Evolutionary conservation across 768 basidiomycete genomes (phyloP), one percentile per base, ranked within the genome.

Genomic region (Collybia nuda): DNA sequence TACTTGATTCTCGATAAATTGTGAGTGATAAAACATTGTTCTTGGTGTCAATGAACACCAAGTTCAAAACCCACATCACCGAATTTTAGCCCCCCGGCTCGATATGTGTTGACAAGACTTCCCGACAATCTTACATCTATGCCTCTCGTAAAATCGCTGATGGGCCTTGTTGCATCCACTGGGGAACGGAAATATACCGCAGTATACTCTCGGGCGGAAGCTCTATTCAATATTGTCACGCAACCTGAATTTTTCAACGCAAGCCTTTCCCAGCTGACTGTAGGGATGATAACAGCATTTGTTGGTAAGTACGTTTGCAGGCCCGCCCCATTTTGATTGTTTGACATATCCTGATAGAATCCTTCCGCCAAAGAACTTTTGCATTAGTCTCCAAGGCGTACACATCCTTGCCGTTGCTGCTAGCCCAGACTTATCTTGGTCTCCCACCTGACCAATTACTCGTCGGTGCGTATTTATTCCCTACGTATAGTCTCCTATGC

Each of bases 1-100:
- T 85, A 88, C 66, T 70, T 89, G 38, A 83, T 84, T 38, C 49
- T 76, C 36, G 81, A 89, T 56, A 75, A 87, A 51, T 60, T 84
- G 88, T 85, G 57, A 60, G 85, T 67, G 5, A 23, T 7, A 7
- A 19, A 40, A 5, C 18, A 6, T 19, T 4, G 3, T n/a, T n/a
- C 37, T n/a, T 7, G 22, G 12, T 23, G 18, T 6, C 3, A 40
- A 15, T 24, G 28, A 32, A 32, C 14, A 32, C 14, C 32, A 14
- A 32, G 32, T 11, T 47, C 22, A 39, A 42, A 22, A 35, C 18
- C 42, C 21, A 17, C 28, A 14, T 36, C 35, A 35, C 43, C 22
- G 32, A 15, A 48, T 38, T 21, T 39, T 50, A 89, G 88, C 17
- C 69, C 82, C 37, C 76, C 80, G 44, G 87, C 86, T 35, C 78